Evolutionary conservation across 2,329 filamentous ascomycete species (phyloP).

Genomic region (Blastomyces percursus): DNA sequence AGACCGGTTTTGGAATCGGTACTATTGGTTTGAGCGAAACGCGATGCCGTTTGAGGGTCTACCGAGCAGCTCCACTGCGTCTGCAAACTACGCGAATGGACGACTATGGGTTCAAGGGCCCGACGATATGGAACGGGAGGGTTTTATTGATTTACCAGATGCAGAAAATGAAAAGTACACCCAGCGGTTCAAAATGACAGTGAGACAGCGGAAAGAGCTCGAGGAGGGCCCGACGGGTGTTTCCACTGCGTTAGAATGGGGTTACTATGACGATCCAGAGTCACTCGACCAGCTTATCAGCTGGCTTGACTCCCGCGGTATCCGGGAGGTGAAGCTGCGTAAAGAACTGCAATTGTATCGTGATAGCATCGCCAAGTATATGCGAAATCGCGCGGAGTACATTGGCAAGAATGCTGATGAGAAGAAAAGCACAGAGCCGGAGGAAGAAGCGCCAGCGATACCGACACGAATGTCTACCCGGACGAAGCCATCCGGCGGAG

Average conservation of each 20-base stretch:
- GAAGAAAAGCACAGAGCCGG: constrained; percentile 38
- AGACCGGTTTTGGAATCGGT: constrained; percentile 95
- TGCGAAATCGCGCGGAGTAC: constrained; percentile 69
- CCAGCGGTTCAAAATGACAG: constrained; percentile 66
- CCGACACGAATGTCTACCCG: constrained; percentile 51
- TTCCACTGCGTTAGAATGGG: constrained; percentile 71
- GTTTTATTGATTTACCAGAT: constrained; percentile 67
- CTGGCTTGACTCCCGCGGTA: constrained; percentile 80
- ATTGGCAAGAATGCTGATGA: constrained; percentile 45
- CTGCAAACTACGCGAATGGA: constrained; percentile 83
- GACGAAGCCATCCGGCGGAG: constrained; percentile 48
- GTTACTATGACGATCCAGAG: constrained; percentile 72
- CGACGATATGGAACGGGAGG: constrained; percentile 72
- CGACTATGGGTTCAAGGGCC: constrained; percentile 95
- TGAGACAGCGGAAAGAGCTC: constrained; percentile 69
- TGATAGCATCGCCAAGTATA: constrained; percentile 64
- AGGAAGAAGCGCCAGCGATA: constrained; percentile 19
- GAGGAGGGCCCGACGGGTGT: constrained; percentile 63
- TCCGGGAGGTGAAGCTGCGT: constrained; percentile 73
- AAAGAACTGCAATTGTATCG: constrained; percentile 74
- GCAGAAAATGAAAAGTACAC: constrained; percentile 66
- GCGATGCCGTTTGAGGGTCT: constrained; percentile 92
- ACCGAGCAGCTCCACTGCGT: constrained; percentile 75
- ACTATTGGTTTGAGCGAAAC: constrained; percentile 98
- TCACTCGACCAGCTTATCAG: constrained; percentile 66